Evolutionary conservation across 176 grass and related monocot genomes (phyloP).

Genomic region (Aegilops speltoides): DNA sequence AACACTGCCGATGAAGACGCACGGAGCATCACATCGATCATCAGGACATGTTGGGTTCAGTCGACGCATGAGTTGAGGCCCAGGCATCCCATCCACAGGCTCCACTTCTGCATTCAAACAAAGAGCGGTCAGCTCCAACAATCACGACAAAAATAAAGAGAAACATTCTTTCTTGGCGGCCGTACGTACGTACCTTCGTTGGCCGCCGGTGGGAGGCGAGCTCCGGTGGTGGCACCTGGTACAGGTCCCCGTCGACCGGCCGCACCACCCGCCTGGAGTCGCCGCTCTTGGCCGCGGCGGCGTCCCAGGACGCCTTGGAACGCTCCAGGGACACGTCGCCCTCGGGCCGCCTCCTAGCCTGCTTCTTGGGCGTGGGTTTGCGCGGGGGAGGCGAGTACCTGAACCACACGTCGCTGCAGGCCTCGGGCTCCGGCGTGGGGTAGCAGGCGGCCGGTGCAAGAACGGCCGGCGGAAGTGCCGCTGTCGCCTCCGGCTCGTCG

Average conservation of each 20-base stretch:
- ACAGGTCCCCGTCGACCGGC: constrained; percentile 29
- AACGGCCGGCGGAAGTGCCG: not conserved
- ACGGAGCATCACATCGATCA: not conserved
- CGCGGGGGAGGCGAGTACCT: constrained; percentile 27
- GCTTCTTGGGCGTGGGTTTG: constrained; percentile 9
- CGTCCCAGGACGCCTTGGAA: not conserved
- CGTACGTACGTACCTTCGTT: not conserved
- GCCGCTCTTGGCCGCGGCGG: not conserved
- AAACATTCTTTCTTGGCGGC: not conserved
- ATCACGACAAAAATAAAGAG: not conserved
- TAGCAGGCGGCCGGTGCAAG: not conserved
- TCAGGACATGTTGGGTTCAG: not conserved
- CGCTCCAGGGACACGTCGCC: not conserved
- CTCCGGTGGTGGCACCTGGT: constrained; percentile 30
- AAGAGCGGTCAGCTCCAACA: not conserved
- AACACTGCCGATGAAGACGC: not conserved
- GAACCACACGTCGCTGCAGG: constrained; percentile 44
- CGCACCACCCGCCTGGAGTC: not conserved
- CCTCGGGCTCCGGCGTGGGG: constrained; percentile 14
- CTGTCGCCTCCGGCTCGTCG: not conserved
- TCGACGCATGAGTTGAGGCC: constrained; percentile 3
- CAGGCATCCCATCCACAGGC: constrained; percentile 31
- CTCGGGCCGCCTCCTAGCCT: not conserved
- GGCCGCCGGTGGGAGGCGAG: not conserved
- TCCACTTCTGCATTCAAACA: constrained; percentile 13